Conservation (phyloP, 163 green algal genomes). For the Coccomyxa subellipsoidea region DNA sequence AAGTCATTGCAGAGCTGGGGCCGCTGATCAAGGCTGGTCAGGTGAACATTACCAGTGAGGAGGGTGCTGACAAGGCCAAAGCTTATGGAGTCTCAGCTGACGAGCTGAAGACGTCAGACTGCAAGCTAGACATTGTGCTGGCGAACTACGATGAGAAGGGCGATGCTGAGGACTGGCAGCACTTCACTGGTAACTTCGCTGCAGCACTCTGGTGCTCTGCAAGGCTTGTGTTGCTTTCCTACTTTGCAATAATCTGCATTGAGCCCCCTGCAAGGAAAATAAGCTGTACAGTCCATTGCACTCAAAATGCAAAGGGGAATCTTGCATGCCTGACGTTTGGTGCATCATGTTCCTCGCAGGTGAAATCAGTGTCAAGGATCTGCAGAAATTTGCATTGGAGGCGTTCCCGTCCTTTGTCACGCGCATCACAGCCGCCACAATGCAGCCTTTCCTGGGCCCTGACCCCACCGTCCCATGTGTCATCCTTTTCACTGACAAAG, state of each 20-base stretch:
- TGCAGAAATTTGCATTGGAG: slow-evolving; percentile 37
- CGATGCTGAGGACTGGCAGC: slow-evolving; percentile 13
- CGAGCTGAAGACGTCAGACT: slow-evolving; percentile 8
- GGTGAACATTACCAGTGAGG: slow-evolving; percentile 9
- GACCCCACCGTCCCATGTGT: slow-evolving; percentile 16
- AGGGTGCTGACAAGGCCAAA: background rate
- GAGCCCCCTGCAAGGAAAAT: too few species aligned
- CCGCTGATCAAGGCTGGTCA: background rate
- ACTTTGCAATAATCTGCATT: too few species aligned
- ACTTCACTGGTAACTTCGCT: slow-evolving; percentile 4
- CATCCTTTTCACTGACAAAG: slow-evolving; percentile 48
- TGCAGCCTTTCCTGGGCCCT: slow-evolving; percentile 17
- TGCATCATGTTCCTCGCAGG: background rate
- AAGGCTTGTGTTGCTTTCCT: too few species aligned
- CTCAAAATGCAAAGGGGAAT: too few species aligned
- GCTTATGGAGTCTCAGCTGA: background rate
- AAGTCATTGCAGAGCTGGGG: slow-evolving; percentile 7
- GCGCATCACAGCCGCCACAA: slow-evolving; percentile 9
- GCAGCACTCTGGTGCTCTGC: background rate
- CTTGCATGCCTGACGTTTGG: too few species aligned
- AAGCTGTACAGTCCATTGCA: too few species aligned
- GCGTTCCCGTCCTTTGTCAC: slow-evolving; percentile 25
- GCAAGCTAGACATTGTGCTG: slow-evolving; percentile 32
- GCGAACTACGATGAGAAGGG: slow-evolving; percentile 41
- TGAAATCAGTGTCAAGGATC: slow-evolving; percentile 25